Evolutionary conservation across 352 stramenopile genomes (phyloP).

Genomic region (Bremia lactucae): DNA sequence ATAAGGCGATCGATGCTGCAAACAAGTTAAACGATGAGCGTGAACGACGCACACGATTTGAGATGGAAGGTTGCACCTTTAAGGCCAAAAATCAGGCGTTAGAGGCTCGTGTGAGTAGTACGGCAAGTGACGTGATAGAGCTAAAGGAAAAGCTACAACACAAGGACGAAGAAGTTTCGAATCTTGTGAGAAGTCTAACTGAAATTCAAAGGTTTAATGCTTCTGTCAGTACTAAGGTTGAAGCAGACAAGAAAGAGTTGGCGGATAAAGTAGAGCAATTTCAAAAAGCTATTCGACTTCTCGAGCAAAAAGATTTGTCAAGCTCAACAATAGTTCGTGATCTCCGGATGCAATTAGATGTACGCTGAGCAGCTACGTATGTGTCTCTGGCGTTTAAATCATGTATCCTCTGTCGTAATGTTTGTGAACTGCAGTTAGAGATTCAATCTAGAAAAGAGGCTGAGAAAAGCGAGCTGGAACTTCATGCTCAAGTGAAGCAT

Average conservation of each 20-base stretch:
- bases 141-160: conserved; percentile 51
- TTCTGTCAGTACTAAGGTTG: conserved; percentile 47
- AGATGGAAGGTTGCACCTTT: conserved; percentile 58
- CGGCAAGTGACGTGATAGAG: conserved; percentile 27
- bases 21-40: conserved; percentile 43
- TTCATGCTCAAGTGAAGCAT: conserved; percentile 30
- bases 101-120: conserved; percentile 29
- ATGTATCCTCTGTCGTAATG: conserved; percentile 1
- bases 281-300: conserved; percentile 34
- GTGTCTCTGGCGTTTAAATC: not conserved
- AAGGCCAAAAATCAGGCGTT: conserved; percentile 45
- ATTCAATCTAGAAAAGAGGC: conserved; percentile 17
- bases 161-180: conserved; percentile 60
- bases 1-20: conserved; percentile 28
- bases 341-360: conserved; percentile 39
- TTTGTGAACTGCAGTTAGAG: conserved; percentile 13
- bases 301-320: conserved; percentile 42
- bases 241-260: conserved; percentile 60
- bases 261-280: conserved; percentile 45
- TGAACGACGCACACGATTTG: conserved; percentile 34
- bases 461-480: conserved; percentile 25
- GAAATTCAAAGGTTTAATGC: conserved; percentile 72
- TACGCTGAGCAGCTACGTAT: conserved; percentile 5
- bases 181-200: conserved; percentile 53
- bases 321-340: conserved; percentile 35